Evolutionary conservation across 2,329 filamentous ascomycete genomes (phyloP).

Genomic region (Diaporthe humulicola): DNA sequence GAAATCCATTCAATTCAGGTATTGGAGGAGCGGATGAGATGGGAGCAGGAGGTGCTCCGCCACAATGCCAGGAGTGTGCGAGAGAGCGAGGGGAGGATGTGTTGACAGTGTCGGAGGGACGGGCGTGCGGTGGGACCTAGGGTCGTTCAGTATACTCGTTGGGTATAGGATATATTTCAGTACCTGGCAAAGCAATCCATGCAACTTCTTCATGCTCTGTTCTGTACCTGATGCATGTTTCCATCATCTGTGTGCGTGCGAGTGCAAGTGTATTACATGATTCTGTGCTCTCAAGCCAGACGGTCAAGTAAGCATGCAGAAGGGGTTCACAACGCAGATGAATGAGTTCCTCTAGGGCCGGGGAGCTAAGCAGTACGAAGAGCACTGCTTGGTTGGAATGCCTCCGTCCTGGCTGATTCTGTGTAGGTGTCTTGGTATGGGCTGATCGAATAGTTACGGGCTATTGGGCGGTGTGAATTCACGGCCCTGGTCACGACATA

Average conservation of each 20-base stretch:
- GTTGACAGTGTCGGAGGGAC: neutral
- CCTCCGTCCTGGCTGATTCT: too few species aligned
- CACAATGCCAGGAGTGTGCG: neutral
- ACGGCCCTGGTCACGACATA: neutral
- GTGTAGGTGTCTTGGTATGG: too few species aligned
- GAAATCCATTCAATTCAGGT: neutral
- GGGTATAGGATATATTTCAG: neutral
- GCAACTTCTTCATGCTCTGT: rapidly evolving
- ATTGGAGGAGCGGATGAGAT: neutral
- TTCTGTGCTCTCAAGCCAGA: neutral
- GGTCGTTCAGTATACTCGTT: neutral
- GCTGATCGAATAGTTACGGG: too few species aligned
- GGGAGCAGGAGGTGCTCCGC: neutral
- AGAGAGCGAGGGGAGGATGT: neutral
- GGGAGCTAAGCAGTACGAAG: too few species aligned
- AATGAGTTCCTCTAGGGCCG: too few species aligned
- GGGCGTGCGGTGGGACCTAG: neutral
- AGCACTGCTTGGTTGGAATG: too few species aligned
- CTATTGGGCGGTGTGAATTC: neutral
- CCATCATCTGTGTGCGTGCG: neutral
- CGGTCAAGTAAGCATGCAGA: neutral
- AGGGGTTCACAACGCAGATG: too few species aligned
- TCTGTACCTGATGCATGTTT: neutral
- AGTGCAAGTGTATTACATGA: neutral
- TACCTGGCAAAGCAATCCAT: neutral